Percentiles rank a stretch among this genome's conserved stretches.
Conservation (phyloP, 2,329 filamentous ascomycete genomes). For the Sclerotinia nivalis region DNA sequence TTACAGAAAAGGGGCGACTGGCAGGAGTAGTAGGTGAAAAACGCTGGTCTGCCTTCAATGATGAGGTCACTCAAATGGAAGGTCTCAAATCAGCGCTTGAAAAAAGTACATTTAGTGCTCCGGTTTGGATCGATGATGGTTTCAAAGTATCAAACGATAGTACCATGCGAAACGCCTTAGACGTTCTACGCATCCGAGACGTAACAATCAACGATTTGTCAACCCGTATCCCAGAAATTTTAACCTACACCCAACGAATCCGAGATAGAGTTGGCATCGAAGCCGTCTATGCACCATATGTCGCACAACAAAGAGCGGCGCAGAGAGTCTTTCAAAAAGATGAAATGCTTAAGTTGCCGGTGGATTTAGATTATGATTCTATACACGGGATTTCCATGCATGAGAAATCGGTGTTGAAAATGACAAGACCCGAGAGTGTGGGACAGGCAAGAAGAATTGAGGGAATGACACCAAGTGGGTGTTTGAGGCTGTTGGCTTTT, state of each 20-base stretch:
- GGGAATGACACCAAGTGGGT: constrained; percentile 66
- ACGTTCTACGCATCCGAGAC: constrained; percentile 71
- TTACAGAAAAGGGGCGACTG: constrained; percentile 74
- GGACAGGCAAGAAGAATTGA: constrained; percentile 88
- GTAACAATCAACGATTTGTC: constrained; percentile 60
- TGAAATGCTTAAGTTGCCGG: constrained; percentile 70
- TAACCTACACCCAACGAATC: constrained; percentile 57
- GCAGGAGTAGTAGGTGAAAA: constrained; percentile 77
- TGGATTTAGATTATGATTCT: constrained; percentile 72
- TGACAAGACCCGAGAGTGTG: constrained; percentile 76
- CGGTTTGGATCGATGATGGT: constrained; percentile 68
- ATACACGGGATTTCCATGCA: constrained; percentile 76
- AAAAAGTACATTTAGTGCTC: constrained; percentile 57
- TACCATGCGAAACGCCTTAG: constrained; percentile 69
- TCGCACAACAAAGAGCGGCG: constrained; percentile 68
- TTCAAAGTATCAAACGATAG: constrained; percentile 69
- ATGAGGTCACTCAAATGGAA: constrained; percentile 66
- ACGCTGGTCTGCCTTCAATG: constrained; percentile 71
- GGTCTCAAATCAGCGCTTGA: constrained; percentile 64
- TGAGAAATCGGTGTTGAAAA: constrained; percentile 70
- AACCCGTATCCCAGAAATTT: constrained; percentile 57
- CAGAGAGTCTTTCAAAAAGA: constrained; percentile 71
- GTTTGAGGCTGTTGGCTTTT: constrained; percentile 60
- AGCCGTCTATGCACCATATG: constrained; percentile 83
- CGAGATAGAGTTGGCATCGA: constrained; percentile 75